Conservation (phyloP, 495 filamentous ascomycete species). For the Hypoxylon trugodes region DNA sequence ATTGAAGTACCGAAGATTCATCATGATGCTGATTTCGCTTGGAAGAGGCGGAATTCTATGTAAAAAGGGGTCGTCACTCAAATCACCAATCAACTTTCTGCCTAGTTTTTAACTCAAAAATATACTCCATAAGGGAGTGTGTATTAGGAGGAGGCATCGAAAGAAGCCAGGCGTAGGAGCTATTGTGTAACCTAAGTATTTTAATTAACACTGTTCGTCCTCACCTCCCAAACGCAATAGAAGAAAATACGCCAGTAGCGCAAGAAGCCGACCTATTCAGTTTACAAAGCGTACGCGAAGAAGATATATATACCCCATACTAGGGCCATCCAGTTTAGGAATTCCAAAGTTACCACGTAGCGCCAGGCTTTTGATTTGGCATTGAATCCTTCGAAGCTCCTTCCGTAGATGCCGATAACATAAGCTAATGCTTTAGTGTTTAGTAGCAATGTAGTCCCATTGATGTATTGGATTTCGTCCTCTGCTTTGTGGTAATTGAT, state of each 20-base stretch:
- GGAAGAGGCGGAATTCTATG: conserved; percentile 40
- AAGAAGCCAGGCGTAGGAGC: conserved; percentile 8
- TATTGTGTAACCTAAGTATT: conserved; percentile 18
- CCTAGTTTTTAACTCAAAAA: neutral
- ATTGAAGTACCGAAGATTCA: conserved; percentile 69
- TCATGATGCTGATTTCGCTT: conserved; percentile 55
- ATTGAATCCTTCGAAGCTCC: conserved; percentile 11
- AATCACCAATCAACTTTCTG: neutral
- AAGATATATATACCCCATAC: conserved; percentile 8
- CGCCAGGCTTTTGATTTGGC: neutral
- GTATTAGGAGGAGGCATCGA: neutral
- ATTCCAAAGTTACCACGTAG: neutral
- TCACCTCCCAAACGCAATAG: neutral
- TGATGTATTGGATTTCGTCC: conserved; percentile 25
- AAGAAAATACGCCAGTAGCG: neutral
- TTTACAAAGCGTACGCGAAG: neutral
- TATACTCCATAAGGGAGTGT: neutral
- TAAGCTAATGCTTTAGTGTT: conserved; percentile 38
- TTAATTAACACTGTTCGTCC: conserved; percentile 25
- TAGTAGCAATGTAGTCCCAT: conserved; percentile 17
- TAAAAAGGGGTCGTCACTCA: neutral
- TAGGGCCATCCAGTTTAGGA: neutral
- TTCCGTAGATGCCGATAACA: conserved; percentile 25
- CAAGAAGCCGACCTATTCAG: neutral
- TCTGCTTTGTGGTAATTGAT: conserved; percentile 25